A percentile compares a stretch with the other conserved stretches of the same genome.
These are phyloP conservation scores for Claviceps quebecensis DNA, from an alignment of 2,329 filamentous ascomycete species.

Conservation along the genomic window DNA sequence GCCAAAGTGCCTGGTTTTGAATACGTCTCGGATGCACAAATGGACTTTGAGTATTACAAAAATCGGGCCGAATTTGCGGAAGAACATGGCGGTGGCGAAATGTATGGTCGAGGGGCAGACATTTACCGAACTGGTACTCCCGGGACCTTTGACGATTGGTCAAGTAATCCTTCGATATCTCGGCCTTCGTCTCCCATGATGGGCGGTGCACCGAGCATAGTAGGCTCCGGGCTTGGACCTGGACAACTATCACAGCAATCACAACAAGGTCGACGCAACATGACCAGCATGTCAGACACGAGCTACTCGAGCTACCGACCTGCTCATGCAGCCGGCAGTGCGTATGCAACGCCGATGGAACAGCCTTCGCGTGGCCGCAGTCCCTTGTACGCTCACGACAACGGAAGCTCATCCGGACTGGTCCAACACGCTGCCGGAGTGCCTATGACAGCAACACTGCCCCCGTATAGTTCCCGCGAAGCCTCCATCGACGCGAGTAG, in stretches of 20 bases:
- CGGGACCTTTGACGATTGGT: slow-evolving; percentile 30
- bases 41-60: slow-evolving; percentile 89
- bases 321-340: slow-evolving; percentile 7
- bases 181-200: slow-evolving; percentile 35
- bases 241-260: background rate
- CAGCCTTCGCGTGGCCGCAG: slow-evolving; percentile 24
- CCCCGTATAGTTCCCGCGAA: slow-evolving; percentile 10
- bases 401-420: slow-evolving; percentile 39
- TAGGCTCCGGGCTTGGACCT: slow-evolving; percentile 11
- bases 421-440: slow-evolving; percentile 39
- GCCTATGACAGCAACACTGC: slow-evolving; percentile 24
- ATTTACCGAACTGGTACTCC: slow-evolving; percentile 49
- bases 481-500: slow-evolving; percentile 12
- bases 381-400: slow-evolving; percentile 35
- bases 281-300: slow-evolving; percentile 10
- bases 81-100: slow-evolving; percentile 66
- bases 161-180: slow-evolving; percentile 27
- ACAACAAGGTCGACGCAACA: slow-evolving; percentile 12
- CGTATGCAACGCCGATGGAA: slow-evolving; percentile 7
- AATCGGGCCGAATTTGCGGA: slow-evolving; percentile 77
- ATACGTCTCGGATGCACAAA: slow-evolving; percentile 69
- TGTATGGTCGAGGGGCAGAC: slow-evolving; percentile 47
- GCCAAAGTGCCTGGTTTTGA: slow-evolving; percentile 60
- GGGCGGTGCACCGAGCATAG: slow-evolving; percentile 18
- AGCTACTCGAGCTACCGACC: slow-evolving; percentile 14